Evolutionary conservation across 352 stramenopile genomes (phyloP).

Genomic region (Pseudoperonospora humuli): DNA sequence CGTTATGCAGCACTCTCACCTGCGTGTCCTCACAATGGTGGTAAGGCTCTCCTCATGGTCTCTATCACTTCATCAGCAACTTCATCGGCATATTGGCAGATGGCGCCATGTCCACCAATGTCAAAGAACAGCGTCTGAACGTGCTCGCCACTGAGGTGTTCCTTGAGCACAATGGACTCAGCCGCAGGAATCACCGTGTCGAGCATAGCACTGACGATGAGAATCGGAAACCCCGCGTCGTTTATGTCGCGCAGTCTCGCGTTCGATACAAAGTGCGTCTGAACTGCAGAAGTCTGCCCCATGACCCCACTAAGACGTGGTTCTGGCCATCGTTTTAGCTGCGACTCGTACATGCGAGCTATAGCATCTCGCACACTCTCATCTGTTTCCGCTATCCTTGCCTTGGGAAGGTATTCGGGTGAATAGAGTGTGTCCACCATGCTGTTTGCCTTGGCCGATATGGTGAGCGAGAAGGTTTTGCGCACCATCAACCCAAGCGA

Average conservation of each 20-base stretch:
- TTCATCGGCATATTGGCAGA: constrained; percentile 42
- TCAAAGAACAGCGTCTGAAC: constrained; percentile 41
- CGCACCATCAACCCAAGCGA: constrained; percentile 28
- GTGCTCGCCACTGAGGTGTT: constrained; percentile 32
- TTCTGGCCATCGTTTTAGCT: constrained; percentile 18
- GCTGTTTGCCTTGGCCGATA: constrained; percentile 23
- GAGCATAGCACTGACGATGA: constrained; percentile 38
- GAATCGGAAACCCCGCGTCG: constrained; percentile 33
- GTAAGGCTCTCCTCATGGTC: constrained; percentile 19
- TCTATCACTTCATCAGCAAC: constrained; percentile 24
- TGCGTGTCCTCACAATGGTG: constrained; percentile 3
- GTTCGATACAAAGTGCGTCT: constrained; percentile 44
- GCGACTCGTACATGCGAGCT: constrained; percentile 18
- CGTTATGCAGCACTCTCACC: background rate
- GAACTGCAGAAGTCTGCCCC: constrained; percentile 26
- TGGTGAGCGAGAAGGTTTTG: constrained; percentile 31
- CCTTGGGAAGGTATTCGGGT: constrained; percentile 19
- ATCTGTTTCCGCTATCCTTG: constrained; percentile 28
- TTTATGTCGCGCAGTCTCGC: constrained; percentile 36
- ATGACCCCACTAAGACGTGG: constrained; percentile 22
- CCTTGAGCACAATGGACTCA: constrained; percentile 30
- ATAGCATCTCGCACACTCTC: constrained; percentile 25
- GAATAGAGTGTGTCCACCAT: constrained; percentile 36
- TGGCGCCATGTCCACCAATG: constrained; percentile 35
- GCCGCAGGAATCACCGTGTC: constrained; percentile 40